Conservation (phyloP, 257 asterid genomes). For the Verbena officinalis region DNA sequence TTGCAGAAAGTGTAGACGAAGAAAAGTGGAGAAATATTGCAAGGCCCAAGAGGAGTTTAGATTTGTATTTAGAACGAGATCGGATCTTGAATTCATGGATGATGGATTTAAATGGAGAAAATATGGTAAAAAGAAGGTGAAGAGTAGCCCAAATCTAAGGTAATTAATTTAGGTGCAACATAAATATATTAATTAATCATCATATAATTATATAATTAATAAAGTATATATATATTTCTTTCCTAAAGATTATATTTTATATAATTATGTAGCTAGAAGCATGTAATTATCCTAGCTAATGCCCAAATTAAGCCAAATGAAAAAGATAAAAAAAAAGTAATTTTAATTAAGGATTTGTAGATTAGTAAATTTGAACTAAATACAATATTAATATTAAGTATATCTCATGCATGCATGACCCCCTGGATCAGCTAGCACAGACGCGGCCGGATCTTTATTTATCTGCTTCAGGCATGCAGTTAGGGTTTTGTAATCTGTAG, state of each 20-base stretch:
- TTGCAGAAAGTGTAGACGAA: conserved; percentile 15
- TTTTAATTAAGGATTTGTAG: too few species aligned
- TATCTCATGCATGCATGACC: too few species aligned
- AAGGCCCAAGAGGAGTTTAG: too few species aligned
- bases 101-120: conserved; percentile 81
- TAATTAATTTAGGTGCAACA: conserved; percentile 7
- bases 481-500: too few species aligned
- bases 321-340: too few species aligned
- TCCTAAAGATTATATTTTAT: neutral
- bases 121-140: conserved; percentile 74
- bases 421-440: too few species aligned
- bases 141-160: conserved; percentile 67
- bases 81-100: conserved; percentile 55
- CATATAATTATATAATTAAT: conserved; percentile 16
- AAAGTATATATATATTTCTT: neutral
- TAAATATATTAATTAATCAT: neutral
- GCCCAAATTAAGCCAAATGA: neutral
- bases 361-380: too few species aligned
- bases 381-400: too few species aligned
- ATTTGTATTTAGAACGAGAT: conserved; percentile 49
- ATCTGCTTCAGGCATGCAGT: too few species aligned
- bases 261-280: neutral
- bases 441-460: too few species aligned
- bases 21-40: conserved; percentile 14
- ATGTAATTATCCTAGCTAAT: neutral